These are phyloP conservation scores for Teratosphaeria zuluensis DNA, from an alignment of 2,329 filamentous ascomycete genomes.

Conservation along the genomic window DNA sequence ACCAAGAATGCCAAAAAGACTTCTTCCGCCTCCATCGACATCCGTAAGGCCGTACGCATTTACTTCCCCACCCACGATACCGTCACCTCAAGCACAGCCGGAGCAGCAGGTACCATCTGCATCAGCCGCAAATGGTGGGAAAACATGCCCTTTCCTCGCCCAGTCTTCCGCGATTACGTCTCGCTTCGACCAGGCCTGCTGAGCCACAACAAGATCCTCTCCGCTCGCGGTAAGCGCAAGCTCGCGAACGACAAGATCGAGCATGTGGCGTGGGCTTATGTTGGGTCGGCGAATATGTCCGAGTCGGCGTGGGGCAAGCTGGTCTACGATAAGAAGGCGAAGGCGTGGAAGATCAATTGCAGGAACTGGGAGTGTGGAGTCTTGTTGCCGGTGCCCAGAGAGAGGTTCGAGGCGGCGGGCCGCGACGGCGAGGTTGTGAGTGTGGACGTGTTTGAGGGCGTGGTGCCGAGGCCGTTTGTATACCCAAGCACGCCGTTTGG, in stretches of 20 bases:
- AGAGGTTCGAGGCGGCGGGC: constrained; percentile 9
- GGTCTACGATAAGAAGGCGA: constrained; percentile 56
- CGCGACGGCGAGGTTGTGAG: constrained; percentile 16
- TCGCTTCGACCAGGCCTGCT: constrained; percentile 63
- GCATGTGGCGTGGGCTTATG: constrained; percentile 63
- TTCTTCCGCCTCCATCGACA: constrained; percentile 17
- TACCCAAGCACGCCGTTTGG: constrained; percentile 47
- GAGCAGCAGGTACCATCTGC: constrained; percentile 70
- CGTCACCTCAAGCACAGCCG: constrained; percentile 26
- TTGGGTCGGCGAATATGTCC: constrained; percentile 85
- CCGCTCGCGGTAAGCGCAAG: constrained; percentile 25
- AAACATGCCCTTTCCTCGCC: constrained; percentile 56
- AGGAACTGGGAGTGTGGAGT: constrained; percentile 97
- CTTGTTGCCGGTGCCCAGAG: constrained; percentile 49
- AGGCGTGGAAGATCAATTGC: constrained; percentile 65
- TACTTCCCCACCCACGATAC: constrained; percentile 74
- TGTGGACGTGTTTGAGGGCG: constrained; percentile 43
- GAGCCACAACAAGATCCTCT: constrained; percentile 68
- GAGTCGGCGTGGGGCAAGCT: constrained; percentile 89
- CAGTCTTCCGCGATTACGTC: constrained; percentile 64
- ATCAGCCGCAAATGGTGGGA: constrained; percentile 66
- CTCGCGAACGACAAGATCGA: neutral
- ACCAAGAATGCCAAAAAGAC: constrained; percentile 2
- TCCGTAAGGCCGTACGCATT: constrained; percentile 53
- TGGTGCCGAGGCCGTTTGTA: constrained; percentile 55